Percentiles rank a stretch among this genome's conserved stretches.
phyloP scores from a whole-genome alignment of 1,284 basidiomycete species.

The Ceratobasidium sp. region DNA sequence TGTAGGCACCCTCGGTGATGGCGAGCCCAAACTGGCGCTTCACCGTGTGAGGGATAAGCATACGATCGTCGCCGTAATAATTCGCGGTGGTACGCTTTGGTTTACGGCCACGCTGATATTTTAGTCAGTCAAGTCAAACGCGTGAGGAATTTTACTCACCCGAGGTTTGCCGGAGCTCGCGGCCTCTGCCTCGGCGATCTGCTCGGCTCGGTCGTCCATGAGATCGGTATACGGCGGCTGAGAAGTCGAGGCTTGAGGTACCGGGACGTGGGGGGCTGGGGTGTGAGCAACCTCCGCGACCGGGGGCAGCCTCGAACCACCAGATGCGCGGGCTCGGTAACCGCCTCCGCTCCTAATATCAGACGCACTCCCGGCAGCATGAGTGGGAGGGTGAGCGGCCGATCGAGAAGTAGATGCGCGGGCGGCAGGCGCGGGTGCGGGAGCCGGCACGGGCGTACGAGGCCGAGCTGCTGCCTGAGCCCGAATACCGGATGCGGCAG shows the following conservation, averaged over 20 bases:
- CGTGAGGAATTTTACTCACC: not conserved
- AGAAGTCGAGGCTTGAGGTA: not conserved
- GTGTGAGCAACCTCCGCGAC: too few relatives aligned
- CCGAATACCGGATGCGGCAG: not conserved
- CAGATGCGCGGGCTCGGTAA: too few relatives aligned
- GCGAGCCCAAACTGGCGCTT: not conserved
- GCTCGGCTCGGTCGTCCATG: not conserved
- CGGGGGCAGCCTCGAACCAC: too few relatives aligned
- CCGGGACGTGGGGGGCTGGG: too few relatives aligned
- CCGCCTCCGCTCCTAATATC: too few relatives aligned
- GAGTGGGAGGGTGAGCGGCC: too few relatives aligned
- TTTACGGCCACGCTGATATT: not conserved
- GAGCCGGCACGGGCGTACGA: not conserved
- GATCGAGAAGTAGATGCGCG: too few relatives aligned
- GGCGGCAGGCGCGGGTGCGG: too few relatives aligned
- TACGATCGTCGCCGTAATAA: slow-evolving; percentile 7
- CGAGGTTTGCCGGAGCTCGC: not conserved
- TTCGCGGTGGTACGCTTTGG: not conserved
- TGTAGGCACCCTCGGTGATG: not conserved
- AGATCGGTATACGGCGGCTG: slow-evolving; percentile 4
- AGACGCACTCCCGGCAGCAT: too few relatives aligned
- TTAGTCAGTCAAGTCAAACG: not conserved
- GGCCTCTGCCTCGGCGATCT: slow-evolving; percentile 1
- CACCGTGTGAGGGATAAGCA: slow-evolving; percentile 1
- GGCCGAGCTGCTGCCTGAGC: not conserved